Conservation (phyloP, 2,329 filamentous ascomycete species). For the Pezicula radicicola region DNA sequence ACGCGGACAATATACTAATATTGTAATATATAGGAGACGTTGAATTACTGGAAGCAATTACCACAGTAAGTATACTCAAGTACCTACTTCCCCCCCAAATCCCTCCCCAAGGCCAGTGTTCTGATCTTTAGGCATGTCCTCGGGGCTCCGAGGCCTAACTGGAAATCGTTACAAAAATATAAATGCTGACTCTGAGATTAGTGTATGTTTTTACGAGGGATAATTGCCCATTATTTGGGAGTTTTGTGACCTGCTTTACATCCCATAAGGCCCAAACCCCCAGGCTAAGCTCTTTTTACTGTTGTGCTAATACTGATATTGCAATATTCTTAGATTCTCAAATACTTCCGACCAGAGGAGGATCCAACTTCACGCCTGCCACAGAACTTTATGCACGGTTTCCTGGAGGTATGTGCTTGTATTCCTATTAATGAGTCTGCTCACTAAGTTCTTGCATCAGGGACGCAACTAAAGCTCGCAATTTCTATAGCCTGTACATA, state of each 20-base stretch:
- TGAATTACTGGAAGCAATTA: constrained; percentile 99
- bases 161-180: no score
- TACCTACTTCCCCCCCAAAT: no score
- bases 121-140: no score
- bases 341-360: constrained; percentile 91
- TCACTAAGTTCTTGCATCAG: constrained; percentile 17
- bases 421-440: background rate
- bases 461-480: constrained; percentile 26
- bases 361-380: constrained; percentile 74
- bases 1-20: background rate
- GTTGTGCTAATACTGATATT: no score
- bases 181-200: no score
- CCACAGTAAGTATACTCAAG: constrained; percentile 50
- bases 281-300: no score
- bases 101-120: no score
- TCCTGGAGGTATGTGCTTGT: constrained; percentile 68
- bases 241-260: no score
- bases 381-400: constrained; percentile 87
- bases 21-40: constrained; percentile 67
- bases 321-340: constrained; percentile 59
- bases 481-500: constrained; percentile 29
- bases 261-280: no score
- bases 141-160: no score
- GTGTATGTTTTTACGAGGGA: no score
- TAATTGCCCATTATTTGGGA: no score